phyloP scores from a whole-genome alignment of 208 protist genomes.

The Polymyxa betae region DNA sequence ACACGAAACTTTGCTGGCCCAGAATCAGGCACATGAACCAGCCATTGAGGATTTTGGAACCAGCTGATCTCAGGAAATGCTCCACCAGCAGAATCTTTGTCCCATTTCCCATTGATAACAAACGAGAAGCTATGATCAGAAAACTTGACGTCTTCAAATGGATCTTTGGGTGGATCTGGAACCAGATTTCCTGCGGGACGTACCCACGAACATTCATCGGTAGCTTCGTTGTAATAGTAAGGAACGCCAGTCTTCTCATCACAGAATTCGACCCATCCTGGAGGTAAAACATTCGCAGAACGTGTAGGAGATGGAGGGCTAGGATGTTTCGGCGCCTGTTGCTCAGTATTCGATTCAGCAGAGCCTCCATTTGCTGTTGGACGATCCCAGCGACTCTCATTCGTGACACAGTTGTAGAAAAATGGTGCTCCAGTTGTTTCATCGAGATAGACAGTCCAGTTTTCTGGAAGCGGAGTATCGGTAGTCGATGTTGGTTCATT shows the following conservation, averaged over 20 bases:
- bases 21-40: not conserved
- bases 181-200: not conserved
- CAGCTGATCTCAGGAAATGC: not conserved
- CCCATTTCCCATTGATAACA: constrained; percentile 28
- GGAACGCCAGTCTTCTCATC: constrained; percentile 21
- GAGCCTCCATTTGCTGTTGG: not conserved
- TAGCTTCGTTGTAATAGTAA: constrained; percentile 44
- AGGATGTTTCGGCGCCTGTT: not conserved
- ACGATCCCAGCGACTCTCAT: constrained; percentile 46
- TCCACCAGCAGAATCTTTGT: not conserved
- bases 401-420: constrained; percentile 45
- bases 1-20: not conserved
- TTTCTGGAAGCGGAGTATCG: not conserved
- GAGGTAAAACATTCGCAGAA: not conserved
- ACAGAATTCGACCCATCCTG: not conserved
- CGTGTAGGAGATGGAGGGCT: not conserved
- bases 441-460: constrained; percentile 48
- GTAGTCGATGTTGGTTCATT: not conserved
- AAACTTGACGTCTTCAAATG: not conserved
- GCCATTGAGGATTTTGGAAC: constrained; percentile 43
- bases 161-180: not conserved
- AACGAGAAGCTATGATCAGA: not conserved
- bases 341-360: no score
- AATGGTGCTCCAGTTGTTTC: constrained; percentile 42
- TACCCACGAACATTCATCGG: constrained; percentile 23